Percentiles rank a stretch among this genome's conserved stretches.
phyloP scores from a whole-genome alignment of 805 yeast species.

The Babjeviella inositovora region DNA sequence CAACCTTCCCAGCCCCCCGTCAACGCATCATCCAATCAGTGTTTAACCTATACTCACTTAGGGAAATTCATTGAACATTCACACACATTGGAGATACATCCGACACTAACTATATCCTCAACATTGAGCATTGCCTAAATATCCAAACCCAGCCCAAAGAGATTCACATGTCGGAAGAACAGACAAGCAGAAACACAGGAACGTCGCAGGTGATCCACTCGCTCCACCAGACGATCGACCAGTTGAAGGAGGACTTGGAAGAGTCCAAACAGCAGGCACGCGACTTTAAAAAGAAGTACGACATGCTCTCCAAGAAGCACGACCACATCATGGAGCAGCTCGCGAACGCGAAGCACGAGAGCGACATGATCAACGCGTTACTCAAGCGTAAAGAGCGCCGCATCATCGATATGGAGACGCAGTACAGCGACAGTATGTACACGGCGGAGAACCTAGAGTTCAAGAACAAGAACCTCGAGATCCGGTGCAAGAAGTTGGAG shows the following conservation, averaged over 20 bases:
- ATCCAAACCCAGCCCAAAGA: no score
- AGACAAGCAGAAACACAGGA: no score
- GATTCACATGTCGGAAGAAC: no score
- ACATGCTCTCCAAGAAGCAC: conserved; percentile 27
- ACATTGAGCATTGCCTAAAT: no score
- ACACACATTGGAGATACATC: no score
- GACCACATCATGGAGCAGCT: conserved; percentile 44
- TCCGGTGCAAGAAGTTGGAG: conserved; percentile 29
- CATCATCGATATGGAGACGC: conserved; percentile 47
- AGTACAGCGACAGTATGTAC: conserved; percentile 27
- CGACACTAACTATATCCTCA: no score
- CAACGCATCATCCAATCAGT: no score
- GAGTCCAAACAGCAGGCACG: conserved; percentile 17
- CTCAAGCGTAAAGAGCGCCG: conserved; percentile 58
- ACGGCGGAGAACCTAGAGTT: conserved; percentile 29
- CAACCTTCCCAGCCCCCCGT: no score
- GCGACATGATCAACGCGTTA: conserved; percentile 55
- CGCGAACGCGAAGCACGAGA: conserved; percentile 62
- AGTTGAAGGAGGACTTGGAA: conserved; percentile 25
- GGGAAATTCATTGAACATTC: no score
- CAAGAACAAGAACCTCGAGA: conserved; percentile 30
- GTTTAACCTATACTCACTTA: no score
- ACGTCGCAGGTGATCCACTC: no score
- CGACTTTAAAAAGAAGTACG: conserved; percentile 37
- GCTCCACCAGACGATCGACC: conserved; percentile 24